Conservation (phyloP, 371 early-diverging fungal genomes). For the Mucor lusitanicus region DNA sequence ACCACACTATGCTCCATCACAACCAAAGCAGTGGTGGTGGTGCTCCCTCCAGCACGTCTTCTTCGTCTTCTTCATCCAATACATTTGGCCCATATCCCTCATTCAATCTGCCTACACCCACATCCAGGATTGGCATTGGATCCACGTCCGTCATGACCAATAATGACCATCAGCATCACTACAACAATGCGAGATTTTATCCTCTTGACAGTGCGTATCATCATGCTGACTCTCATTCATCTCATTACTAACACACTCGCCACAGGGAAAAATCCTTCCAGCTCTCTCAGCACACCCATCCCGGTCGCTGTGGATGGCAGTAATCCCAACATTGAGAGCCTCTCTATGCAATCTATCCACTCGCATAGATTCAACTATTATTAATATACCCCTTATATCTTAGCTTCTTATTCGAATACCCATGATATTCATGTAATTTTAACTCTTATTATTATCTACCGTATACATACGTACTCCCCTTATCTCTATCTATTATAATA, state of each 20-base stretch:
- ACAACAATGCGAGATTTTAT: slow-evolving; percentile 1
- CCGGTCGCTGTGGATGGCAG: slow-evolving; percentile 13
- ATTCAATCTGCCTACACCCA: background rate
- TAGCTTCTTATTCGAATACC: background rate
- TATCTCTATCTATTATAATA: background rate
- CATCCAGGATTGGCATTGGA: slow-evolving; percentile 11
- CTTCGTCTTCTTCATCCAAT: background rate
- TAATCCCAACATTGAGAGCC: background rate
- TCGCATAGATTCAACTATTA: slow-evolving; percentile 14
- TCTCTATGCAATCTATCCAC: slow-evolving; percentile 11
- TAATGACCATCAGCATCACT: slow-evolving; percentile 7
- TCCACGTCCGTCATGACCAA: background rate
- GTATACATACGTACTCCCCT: background rate
- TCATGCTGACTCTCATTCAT: background rate
- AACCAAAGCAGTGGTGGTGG: background rate
- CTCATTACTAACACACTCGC: background rate
- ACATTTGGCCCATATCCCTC: slow-evolving; percentile 1
- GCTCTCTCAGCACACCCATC: slow-evolving; percentile 26
- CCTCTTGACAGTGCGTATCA: slow-evolving; percentile 14
- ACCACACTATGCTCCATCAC: background rate
- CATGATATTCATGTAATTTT: background rate
- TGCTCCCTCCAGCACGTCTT: background rate
- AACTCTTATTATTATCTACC: background rate
- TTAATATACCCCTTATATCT: slow-evolving; percentile 3
- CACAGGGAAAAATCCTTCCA: slow-evolving; percentile 27